Base-by-base conservation (phyloP, 1,139 yeast genomes). In the Sugiyamaella neomexicana region DNA sequence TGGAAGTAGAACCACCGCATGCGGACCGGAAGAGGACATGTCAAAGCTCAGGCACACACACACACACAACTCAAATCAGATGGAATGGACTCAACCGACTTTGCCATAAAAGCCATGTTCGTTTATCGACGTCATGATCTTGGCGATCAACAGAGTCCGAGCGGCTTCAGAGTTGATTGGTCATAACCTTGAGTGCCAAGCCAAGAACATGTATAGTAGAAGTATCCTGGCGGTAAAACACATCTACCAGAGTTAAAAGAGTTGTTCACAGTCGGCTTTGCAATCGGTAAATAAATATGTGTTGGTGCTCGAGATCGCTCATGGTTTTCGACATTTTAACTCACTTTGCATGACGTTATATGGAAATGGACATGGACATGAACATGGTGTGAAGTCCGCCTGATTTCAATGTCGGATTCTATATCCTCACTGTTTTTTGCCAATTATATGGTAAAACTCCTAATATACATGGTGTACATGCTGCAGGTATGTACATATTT, bases 61-160 rank as follows among this genome's bases (percentile, higher is more conserved):
- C 5, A 20, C 25, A 3, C 5, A 3, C 25, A 5, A 20, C 5
- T 20, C 25, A 5, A 20, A 20, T 20, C 25, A 20, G 25, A 5
- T 20, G 25, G 25, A 20, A 20, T 20, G 25, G 25, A 20, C 25
- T 20, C 25, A 5, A 20, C 25, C 25, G 25, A 20, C 25, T 20
- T 5, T 20, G 25, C 25, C 25, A 20, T 5, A 5, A 20, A n/a
- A n/a, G n/a, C n/a, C n/a, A 27, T 27, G 31, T 27, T 29, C 7
- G 16, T 34, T 34, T 34, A 34, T 34, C 38, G 15, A 38, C 41
- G 41, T 38, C 41, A 38, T 38, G 41, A 12, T 17, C 41, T 38
- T 38, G 41, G 41, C 41, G 41, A 38, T 38, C 25, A 38, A 16
- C 41, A 38, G 10, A 16, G 41, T 23, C 41, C 41, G 16, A 13